Conservation (phyloP, 2,329 filamentous ascomycete species). For the Chaetomium olivaceum region DNA sequence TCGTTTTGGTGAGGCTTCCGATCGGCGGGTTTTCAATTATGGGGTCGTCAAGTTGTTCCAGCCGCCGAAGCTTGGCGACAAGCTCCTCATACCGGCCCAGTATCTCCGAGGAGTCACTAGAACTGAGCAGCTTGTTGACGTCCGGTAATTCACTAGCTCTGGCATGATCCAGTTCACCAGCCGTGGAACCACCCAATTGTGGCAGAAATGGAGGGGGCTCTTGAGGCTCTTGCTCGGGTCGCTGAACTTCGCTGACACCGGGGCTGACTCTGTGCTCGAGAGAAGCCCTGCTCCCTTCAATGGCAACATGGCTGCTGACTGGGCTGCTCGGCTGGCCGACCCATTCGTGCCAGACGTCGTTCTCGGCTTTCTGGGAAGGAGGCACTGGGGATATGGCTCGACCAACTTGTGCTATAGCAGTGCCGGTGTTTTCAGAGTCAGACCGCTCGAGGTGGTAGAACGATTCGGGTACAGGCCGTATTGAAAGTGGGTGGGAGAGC, state of each 20-base stretch:
- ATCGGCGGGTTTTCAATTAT: not conserved
- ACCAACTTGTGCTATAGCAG: slow-evolving; percentile 34
- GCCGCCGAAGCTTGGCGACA: slow-evolving; percentile 15
- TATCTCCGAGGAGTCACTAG: slow-evolving; percentile 25
- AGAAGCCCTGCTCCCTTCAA: slow-evolving; percentile 16
- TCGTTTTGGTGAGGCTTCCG: not conserved
- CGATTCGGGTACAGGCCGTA: slow-evolving; percentile 18
- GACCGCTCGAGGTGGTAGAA: slow-evolving; percentile 12
- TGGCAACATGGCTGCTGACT: slow-evolving; percentile 14
- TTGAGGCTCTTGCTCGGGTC: not conserved
- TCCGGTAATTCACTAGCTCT: not conserved
- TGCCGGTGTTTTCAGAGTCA: slow-evolving; percentile 31
- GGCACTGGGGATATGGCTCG: slow-evolving; percentile 22
- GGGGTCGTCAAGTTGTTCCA: slow-evolving; percentile 1
- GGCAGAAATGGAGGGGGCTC: not conserved
- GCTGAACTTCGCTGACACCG: slow-evolving; percentile 28
- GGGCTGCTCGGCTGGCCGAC: slow-evolving; percentile 26
- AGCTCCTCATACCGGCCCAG: slow-evolving; percentile 23
- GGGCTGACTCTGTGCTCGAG: slow-evolving; percentile 22
- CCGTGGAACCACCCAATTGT: not conserved
- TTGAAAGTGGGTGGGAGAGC: slow-evolving; percentile 29
- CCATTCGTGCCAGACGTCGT: slow-evolving; percentile 33
- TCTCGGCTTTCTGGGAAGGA: slow-evolving; percentile 31
- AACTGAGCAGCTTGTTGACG: slow-evolving; percentile 8
- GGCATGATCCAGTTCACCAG: too few relatives aligned